These are phyloP conservation scores for Yarrowia deformans DNA, from an alignment of 805 yeast species.

Conservation along the genomic window DNA sequence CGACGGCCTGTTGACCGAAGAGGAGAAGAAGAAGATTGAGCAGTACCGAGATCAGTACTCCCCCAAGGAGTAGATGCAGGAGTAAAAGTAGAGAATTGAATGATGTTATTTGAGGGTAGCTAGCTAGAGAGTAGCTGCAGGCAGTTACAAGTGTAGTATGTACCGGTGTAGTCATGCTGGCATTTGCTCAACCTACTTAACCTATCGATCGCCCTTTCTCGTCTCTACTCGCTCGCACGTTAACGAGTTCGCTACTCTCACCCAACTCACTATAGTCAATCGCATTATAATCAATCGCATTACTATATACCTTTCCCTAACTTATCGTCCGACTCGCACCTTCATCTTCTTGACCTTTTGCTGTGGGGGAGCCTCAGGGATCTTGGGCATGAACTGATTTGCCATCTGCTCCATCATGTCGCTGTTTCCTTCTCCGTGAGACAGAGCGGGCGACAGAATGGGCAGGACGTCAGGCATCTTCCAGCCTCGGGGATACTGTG, in stretches of 20 bases:
- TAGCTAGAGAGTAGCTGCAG: no score
- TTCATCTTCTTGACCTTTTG: constrained; percentile 45
- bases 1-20: constrained; percentile 45
- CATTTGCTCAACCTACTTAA: no score
- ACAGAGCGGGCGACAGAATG: constrained; percentile 76
- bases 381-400: constrained; percentile 46
- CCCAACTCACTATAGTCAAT: no score
- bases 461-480: constrained; percentile 88
- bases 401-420: constrained; percentile 48
- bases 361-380: constrained; percentile 46
- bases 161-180: no score
- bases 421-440: constrained; percentile 77
- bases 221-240: no score
- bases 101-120: no score
- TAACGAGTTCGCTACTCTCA: no score
- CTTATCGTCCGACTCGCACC: constrained; percentile 41
- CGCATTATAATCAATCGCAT: not conserved
- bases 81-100: not conserved
- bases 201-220: no score
- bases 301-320: not conserved
- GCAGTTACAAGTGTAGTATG: no score
- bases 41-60: constrained; percentile 49
- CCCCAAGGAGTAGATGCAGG: constrained; percentile 39
- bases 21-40: constrained; percentile 46
- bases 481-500: constrained; percentile 74